Evolutionary conservation across 169 alveolate genomes (phyloP), one percentile per base, ranked within the genome.

Genomic region (Cryptosporidium muris): DNA sequence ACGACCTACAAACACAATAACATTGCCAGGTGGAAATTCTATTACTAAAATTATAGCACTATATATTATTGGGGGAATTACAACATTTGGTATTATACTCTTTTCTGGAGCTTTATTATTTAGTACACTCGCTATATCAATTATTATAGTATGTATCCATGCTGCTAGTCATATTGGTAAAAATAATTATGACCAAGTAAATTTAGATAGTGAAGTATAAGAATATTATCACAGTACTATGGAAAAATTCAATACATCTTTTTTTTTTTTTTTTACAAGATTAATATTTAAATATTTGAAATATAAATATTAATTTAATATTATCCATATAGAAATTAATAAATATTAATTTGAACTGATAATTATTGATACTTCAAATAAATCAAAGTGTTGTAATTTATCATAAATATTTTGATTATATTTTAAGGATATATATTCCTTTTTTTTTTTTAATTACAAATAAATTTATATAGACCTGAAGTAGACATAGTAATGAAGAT

Each of bases 151-250:
- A 6, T 54, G 65, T 37, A 65, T 81, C 34, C 81, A 81, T n/a
- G 81, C 88, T 12, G n/a, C 48, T 45, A 81, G 51, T 12, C 85
- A 74, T 38, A 42, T 74, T 43, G 85, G 85, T 14, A 74, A 74
- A 42, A 8, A 52, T 11, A 74, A 58, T 36, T 74, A 74, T 48
- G 85, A 74, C 68, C 85, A 74, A 64, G 63, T 74, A 34, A 74
- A 53, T 58, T 43, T 74, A n/a, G 85, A 60, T 14, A 65, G 80
- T 8, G 74, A 68, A 11, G 82, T 82, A 12, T 65, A 38, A 42
- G 2, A 25, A 25, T 25, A 25, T 25, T 40, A 14, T 62, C 14
- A 51, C 25, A 25, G 25, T 25, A 25, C 25, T 25, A 25, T 25
- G 0, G 25, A 25, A 25, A 25, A 25, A 25, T 25, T 25, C 0